Evolutionary conservation across 1,284 basidiomycete genomes (phyloP), one percentile per base, ranked within the genome.

Genomic region (Fomitopsis betulina): DNA sequence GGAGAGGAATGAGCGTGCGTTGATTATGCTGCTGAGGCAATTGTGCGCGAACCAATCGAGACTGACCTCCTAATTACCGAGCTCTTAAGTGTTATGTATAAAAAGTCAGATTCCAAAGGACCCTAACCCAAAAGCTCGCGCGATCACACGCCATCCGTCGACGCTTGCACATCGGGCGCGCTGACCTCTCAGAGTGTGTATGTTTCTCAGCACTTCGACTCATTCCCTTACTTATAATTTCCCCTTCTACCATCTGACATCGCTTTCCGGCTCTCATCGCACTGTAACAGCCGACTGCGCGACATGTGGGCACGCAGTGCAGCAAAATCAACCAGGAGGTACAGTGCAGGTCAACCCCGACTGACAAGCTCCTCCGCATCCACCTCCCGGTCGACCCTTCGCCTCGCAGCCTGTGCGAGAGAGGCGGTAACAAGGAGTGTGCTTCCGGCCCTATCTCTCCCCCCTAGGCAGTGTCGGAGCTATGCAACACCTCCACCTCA

Each of bases 401-500:
- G 49, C 33, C n/a, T 35, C 13, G 49, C 49, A 3, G 32, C 49
- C 4, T 12, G n/a, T 35, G 32, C 32, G 9, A 51, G 33, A 27
- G 19, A 19, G 12, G 12, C n/a, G 15, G 17, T 17, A 10, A 10
- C n/a, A 23, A 32, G 25, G 12, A 27, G 17, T 9, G 12, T 19
- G 6, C 8, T 9, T 5, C 32, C 30, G 32, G 12, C n/a, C n/a
- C 32, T 51, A 32, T 5, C 5, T n/a, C 30, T 35, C 19, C 49
- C 33, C 35, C 32, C 1, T 35, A 17, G 32, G 35, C 49, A 51
- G 17, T 21, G 61, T 45, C 64, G 71, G 53, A 55, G 57, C 43
- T 65, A 64, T 21, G 68, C 70, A 25, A 74, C 71, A 5, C 72
- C 71, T n/a, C 67, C 71, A 32, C 68, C 71, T 19, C 71, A 69